Percentiles rank a stretch among this genome's conserved stretches.
Evolutionary conservation across 805 yeast species (phyloP).

Genomic region (Grigorovia humatica): DNA sequence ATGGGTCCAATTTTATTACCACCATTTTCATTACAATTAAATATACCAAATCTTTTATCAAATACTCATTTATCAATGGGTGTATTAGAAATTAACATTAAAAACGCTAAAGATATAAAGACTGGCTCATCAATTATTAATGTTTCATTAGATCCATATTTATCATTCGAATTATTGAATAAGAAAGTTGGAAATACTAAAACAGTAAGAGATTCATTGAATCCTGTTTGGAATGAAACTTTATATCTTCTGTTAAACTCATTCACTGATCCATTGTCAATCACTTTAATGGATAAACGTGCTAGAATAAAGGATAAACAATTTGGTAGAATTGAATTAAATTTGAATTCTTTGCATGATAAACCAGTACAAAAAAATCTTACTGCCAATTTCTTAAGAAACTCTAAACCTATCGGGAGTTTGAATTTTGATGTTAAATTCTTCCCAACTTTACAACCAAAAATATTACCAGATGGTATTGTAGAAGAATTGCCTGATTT

Average conservation of each 20-base stretch:
- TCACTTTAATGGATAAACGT: conserved; percentile 67
- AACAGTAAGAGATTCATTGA: conserved; percentile 51
- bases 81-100: conserved; percentile 59
- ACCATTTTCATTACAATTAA: conserved; percentile 89
- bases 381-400: conserved; percentile 55
- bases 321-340: conserved; percentile 68
- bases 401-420: conserved; percentile 75
- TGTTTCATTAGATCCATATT: conserved; percentile 84
- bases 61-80: conserved; percentile 87
- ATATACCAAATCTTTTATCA: conserved; percentile 79
- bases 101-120: conserved; percentile 56
- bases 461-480: conserved; percentile 66
- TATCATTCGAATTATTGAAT: conserved; percentile 55
- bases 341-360: conserved; percentile 54
- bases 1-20: conserved; percentile 80
- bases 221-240: conserved; percentile 81
- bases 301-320: conserved; percentile 62
- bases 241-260: conserved; percentile 58
- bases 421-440: conserved; percentile 59
- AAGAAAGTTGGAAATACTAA: conserved; percentile 57
- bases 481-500: conserved; percentile 79
- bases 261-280: conserved; percentile 71
- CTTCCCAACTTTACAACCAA: conserved; percentile 60
- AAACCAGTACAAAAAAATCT: conserved; percentile 41
- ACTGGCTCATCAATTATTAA: conserved; percentile 58